phyloP scores from a whole-genome alignment of 139 green algal genomes.

The Coelastrella sp. region DNA sequence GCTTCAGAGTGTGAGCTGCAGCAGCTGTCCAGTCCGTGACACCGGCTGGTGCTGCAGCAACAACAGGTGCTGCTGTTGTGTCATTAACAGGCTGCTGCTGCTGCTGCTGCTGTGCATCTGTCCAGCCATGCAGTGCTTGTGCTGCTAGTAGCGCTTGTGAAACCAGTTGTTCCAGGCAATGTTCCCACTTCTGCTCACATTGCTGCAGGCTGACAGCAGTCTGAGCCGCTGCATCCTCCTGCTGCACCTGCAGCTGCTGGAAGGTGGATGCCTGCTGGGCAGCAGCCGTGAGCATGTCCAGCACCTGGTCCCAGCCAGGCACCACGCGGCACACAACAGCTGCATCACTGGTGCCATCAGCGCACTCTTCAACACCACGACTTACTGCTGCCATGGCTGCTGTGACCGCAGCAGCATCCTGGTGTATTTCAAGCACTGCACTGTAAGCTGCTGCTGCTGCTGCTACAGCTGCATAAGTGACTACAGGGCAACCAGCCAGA shows the following conservation, averaged over 20 bases:
- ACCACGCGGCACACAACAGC: constrained; percentile 19
- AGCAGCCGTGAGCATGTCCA: constrained; percentile 43
- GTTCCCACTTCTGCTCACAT: constrained; percentile 40
- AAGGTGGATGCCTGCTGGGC: constrained; percentile 1
- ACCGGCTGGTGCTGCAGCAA: constrained; percentile 6
- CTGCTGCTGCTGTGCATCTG: constrained; percentile 21
- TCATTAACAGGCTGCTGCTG: background rate
- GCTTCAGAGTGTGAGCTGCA: constrained; percentile 22
- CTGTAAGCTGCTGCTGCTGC: constrained; percentile 14
- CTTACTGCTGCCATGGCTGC: background rate
- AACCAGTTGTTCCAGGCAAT: constrained; percentile 57
- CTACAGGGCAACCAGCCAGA: constrained; percentile 12
- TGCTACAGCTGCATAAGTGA: constrained; percentile 23
- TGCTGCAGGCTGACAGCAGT: constrained; percentile 20
- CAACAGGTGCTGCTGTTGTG: background rate
- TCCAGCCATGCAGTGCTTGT: constrained; percentile 52
- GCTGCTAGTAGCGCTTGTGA: constrained; percentile 74
- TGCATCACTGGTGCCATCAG: background rate
- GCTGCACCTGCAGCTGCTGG: constrained; percentile 20
- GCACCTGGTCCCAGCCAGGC: constrained; percentile 57
- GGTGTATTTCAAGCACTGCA: background rate
- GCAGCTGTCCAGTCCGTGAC: constrained; percentile 6
- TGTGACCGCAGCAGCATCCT: constrained; percentile 16
- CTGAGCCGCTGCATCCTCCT: background rate
- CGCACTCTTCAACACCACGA: background rate